A percentile compares a stretch with the other conserved stretches of the same genome.
phyloP scores from a whole-genome alignment of 2,329 filamentous ascomycete genomes.

The Pestalotiopsis sp. region DNA sequence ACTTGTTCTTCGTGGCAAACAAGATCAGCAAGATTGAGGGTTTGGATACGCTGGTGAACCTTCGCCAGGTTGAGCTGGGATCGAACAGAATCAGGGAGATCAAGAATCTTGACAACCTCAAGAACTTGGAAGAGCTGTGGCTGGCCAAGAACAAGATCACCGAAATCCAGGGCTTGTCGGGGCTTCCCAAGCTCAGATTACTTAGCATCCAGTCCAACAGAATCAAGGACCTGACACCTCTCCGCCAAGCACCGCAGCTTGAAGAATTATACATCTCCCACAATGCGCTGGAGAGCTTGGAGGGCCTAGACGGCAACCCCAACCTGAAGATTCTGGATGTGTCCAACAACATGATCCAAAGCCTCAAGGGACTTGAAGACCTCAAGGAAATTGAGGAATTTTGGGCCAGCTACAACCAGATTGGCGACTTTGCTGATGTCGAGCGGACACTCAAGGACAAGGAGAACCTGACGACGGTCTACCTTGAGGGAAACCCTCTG shows the following conservation, averaged over 20 bases:
- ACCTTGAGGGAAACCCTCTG: constrained; percentile 93
- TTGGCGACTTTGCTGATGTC: constrained; percentile 79
- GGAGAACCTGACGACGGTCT: constrained; percentile 80
- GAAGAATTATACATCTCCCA: constrained; percentile 96
- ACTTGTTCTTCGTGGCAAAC: constrained; percentile 93
- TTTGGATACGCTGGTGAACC: constrained; percentile 69
- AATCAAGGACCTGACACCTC: constrained; percentile 73
- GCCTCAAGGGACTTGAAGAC: constrained; percentile 69
- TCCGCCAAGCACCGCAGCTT: constrained; percentile 71
- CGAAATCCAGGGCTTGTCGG: constrained; percentile 73
- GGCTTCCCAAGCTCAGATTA: constrained; percentile 77
- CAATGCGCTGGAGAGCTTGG: constrained; percentile 79
- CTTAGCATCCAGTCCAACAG: constrained; percentile 96
- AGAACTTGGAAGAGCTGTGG: constrained; percentile 86
- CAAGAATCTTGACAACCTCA: constrained; percentile 76
- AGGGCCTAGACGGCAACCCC: constrained; percentile 67
- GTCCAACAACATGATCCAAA: constrained; percentile 80
- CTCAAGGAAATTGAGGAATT: constrained; percentile 80
- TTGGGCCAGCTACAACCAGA: constrained; percentile 89
- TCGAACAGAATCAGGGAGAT: constrained; percentile 92
- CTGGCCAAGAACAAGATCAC: constrained; percentile 96
- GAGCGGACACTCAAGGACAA: constrained; percentile 79
- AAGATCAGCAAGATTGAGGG: constrained; percentile 88
- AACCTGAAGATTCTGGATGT: constrained; percentile 82
- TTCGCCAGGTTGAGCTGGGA: constrained; percentile 85